Evolutionary conservation across 371 early-diverging fungal genomes (phyloP).

Genomic region (Rhizopus microsporus): DNA sequence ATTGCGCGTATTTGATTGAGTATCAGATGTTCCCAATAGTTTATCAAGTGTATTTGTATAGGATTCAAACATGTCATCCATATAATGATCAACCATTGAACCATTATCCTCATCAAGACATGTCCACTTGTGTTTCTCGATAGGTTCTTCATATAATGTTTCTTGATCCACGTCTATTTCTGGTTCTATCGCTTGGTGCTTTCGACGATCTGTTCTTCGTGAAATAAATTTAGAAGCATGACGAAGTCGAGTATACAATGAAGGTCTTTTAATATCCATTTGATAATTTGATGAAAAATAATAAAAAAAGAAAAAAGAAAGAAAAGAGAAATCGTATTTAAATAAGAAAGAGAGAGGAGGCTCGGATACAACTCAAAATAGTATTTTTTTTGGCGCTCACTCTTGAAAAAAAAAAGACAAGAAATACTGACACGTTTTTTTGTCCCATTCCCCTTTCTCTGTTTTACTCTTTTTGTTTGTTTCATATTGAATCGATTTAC

Average conservation of each 20-base stretch:
- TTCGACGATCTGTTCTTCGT: slow-evolving; percentile 11
- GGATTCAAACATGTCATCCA: background rate
- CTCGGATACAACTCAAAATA: background rate
- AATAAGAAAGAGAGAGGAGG: slow-evolving; percentile 8
- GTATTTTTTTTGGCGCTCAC: background rate
- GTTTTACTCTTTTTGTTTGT: no score
- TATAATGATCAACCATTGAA: background rate
- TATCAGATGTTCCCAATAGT: background rate
- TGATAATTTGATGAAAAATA: background rate
- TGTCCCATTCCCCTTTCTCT: background rate
- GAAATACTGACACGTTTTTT: background rate
- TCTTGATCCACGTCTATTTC: slow-evolving; percentile 1
- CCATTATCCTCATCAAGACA: background rate
- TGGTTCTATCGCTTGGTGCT: slow-evolving; percentile 4
- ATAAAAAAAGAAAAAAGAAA: slow-evolving; percentile 6
- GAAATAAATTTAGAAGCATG: slow-evolving; percentile 19
- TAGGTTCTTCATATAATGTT: background rate
- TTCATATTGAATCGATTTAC: no score
- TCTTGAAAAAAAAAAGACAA: background rate
- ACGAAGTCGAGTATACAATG: slow-evolving; percentile 17
- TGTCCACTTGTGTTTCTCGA: background rate
- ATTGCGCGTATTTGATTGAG: slow-evolving; percentile 2
- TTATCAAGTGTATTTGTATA: slow-evolving; percentile 5
- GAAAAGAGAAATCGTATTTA: slow-evolving; percentile 1
- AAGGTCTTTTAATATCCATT: slow-evolving; percentile 10